phyloP scores from a whole-genome alignment of 164 flowering plant genomes.

The Vitis amurensis region DNA sequence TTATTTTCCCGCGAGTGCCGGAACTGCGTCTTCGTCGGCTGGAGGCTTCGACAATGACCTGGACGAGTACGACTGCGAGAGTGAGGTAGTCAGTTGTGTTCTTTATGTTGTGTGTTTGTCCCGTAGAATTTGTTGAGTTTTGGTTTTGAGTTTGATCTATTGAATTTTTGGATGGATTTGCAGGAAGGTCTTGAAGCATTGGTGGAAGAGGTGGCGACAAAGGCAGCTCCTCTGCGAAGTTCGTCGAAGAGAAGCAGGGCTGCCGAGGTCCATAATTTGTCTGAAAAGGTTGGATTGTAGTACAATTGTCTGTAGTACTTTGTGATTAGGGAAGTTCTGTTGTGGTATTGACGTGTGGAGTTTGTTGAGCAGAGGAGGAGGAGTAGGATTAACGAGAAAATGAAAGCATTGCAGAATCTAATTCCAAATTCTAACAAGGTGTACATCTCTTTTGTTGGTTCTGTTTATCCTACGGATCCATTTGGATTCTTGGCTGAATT shows the following conservation, averaged over 20 bases:
- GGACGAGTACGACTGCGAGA: conserved; percentile 52
- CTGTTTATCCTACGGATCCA: neutral
- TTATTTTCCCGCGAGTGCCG: conserved; percentile 4
- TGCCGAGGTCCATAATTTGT: conserved; percentile 87
- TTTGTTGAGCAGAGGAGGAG: conserved; percentile 67
- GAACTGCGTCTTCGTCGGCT: conserved; percentile 15
- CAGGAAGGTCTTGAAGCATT: conserved; percentile 46
- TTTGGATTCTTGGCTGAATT: neutral
- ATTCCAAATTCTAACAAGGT: conserved; percentile 92
- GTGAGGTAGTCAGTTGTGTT: conserved; percentile 39
- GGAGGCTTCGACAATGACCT: conserved; percentile 37
- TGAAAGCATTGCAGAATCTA: conserved; percentile 83
- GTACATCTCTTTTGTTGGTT: neutral
- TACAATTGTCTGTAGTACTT: neutral
- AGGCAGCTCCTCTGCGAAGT: conserved; percentile 26
- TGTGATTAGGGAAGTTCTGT: neutral
- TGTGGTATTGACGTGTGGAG: neutral
- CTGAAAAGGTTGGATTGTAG: conserved; percentile 66
- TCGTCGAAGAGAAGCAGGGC: conserved; percentile 78
- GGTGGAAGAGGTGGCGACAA: conserved; percentile 32
- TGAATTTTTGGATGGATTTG: neutral
- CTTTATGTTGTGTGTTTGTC: neutral
- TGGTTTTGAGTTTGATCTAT: neutral
- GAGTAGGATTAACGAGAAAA: conserved; percentile 82
- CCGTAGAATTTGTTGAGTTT: too few relatives aligned